These are phyloP conservation scores for Didymella lethalis DNA, from an alignment of 2,329 filamentous ascomycete genomes.

Conservation along the genomic window DNA sequence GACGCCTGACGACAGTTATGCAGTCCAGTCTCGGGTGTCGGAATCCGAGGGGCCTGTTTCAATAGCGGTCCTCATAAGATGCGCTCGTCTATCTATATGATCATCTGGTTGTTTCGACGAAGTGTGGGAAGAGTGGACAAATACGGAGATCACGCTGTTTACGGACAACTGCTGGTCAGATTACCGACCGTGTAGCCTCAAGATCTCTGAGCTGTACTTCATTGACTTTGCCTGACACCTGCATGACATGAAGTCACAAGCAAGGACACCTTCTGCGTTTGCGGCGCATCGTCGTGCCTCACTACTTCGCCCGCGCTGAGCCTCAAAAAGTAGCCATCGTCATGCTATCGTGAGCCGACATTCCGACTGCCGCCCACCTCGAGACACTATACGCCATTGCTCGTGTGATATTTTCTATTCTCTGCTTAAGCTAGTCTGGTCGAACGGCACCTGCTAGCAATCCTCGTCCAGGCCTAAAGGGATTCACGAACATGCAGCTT, in stretches of 20 bases:
- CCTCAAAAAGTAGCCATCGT: no score
- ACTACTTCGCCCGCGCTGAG: neutral
- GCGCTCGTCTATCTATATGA: neutral
- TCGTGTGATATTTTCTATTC: neutral
- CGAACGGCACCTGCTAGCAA: neutral
- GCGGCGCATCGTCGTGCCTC: neutral
- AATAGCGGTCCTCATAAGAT: neutral
- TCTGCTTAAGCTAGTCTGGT: neutral
- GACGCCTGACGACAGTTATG: neutral
- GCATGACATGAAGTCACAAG: neutral
- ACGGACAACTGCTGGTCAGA: neutral
- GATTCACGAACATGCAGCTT: neutral
- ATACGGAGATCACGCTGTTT: neutral
- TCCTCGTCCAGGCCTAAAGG: neutral
- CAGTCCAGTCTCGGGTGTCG: neutral
- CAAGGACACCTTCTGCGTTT: neutral
- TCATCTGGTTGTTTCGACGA: neutral
- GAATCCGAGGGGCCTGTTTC: neutral
- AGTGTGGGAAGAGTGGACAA: neutral
- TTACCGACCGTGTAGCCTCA: neutral
- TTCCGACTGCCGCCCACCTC: neutral
- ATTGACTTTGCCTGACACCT: neutral
- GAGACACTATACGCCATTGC: no score
- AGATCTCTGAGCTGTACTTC: neutral
- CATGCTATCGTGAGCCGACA: neutral